phyloP scores from a whole-genome alignment of 768 basidiomycete genomes.

The Naganishia onofrii region DNA sequence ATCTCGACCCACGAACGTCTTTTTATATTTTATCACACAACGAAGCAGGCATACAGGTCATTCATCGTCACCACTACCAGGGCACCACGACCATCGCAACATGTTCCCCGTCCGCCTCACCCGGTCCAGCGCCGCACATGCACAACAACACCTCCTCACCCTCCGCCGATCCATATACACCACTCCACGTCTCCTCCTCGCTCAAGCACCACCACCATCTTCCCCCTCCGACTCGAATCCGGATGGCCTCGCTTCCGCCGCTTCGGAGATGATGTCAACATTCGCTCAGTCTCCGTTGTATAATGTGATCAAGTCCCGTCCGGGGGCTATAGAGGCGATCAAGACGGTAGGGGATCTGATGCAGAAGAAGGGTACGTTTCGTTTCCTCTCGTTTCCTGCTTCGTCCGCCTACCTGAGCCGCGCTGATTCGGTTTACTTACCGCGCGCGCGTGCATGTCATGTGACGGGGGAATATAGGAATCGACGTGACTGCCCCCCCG shows the following conservation, averaged over 20 bases:
- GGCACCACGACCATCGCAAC: too few species aligned
- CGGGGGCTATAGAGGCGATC: slow-evolving; percentile 43
- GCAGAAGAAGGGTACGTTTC: slow-evolving; percentile 42
- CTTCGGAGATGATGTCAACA: slow-evolving; percentile 5
- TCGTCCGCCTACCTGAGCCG: background rate
- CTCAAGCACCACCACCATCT: too few species aligned
- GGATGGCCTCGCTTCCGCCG: background rate
- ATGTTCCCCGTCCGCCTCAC: too few species aligned
- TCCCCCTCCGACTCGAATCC: background rate
- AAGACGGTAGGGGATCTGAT: slow-evolving; percentile 38
- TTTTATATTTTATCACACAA: too few species aligned
- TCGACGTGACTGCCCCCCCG: slow-evolving; percentile 41
- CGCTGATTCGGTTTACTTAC: background rate
- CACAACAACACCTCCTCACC: too few species aligned
- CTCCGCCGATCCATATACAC: too few species aligned
- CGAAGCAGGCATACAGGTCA: too few species aligned
- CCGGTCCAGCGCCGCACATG: too few species aligned
- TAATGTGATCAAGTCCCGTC: slow-evolving; percentile 35
- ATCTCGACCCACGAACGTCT: too few species aligned
- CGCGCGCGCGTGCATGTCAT: too few species aligned
- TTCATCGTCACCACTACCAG: too few species aligned
- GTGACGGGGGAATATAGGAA: slow-evolving; percentile 33
- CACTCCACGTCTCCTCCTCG: too few species aligned
- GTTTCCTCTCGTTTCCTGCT: background rate
- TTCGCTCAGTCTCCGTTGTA: slow-evolving; percentile 19